These are phyloP conservation scores for Penicillium flavigenum DNA, from an alignment of 495 filamentous ascomycete species.

Conservation along the genomic window DNA sequence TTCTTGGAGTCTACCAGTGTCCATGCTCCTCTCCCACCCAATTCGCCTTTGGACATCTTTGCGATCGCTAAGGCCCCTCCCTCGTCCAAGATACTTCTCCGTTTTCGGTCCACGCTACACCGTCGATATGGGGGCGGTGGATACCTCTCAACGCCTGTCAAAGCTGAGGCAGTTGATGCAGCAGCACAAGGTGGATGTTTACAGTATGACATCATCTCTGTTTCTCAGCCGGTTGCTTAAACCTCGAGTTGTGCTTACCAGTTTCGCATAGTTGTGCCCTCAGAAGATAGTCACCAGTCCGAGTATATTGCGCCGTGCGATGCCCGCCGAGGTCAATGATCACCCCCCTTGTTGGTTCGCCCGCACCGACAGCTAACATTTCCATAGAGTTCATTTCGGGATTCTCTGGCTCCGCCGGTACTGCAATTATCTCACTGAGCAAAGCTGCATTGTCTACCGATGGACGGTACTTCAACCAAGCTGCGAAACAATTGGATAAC, in stretches of 20 bases:
- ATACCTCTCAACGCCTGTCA: slow-evolving; percentile 75
- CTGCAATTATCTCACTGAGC: slow-evolving; percentile 79
- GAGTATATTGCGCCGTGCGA: slow-evolving; percentile 97
- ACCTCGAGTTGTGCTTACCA: slow-evolving; percentile 18
- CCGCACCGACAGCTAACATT: slow-evolving; percentile 17
- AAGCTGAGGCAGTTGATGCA: slow-evolving; percentile 85
- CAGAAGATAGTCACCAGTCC: slow-evolving; percentile 95
- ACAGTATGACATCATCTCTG: slow-evolving; percentile 63
- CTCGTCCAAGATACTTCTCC: slow-evolving; percentile 39
- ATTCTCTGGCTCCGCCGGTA: slow-evolving; percentile 94
- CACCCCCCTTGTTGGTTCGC: slow-evolving; percentile 3
- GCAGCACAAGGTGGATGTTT: slow-evolving; percentile 82
- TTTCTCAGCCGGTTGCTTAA: neutral
- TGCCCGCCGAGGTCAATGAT: slow-evolving; percentile 70
- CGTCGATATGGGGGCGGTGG: slow-evolving; percentile 77
- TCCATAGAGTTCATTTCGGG: slow-evolving; percentile 77
- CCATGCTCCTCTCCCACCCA: slow-evolving; percentile 45
- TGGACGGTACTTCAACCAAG: slow-evolving; percentile 98
- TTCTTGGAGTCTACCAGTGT: slow-evolving; percentile 13
- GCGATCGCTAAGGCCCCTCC: slow-evolving; percentile 34
- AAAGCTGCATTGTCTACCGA: slow-evolving; percentile 93
- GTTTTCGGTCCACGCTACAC: slow-evolving; percentile 36
- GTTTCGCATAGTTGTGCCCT: slow-evolving; percentile 75
- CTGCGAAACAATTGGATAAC: slow-evolving; percentile 81
- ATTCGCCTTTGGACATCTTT: slow-evolving; percentile 39